Percentiles rank a stretch among this genome's conserved stretches.
Evolutionary conservation across 2,329 filamentous ascomycete genomes (phyloP).

Genomic region (Didymella keratinophila): DNA sequence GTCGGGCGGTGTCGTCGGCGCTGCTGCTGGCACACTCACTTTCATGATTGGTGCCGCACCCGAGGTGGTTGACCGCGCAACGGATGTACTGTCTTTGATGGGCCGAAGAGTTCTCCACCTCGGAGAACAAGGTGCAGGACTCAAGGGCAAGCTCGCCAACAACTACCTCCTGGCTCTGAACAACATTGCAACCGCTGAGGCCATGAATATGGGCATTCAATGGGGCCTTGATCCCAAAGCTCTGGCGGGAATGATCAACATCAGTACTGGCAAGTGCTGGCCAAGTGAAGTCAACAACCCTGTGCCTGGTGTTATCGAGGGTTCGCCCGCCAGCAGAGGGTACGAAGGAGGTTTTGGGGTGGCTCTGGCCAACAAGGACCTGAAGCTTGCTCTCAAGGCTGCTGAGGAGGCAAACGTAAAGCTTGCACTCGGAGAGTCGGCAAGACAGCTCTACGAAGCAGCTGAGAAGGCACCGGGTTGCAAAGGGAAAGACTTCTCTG

Average conservation of each 20-base stretch:
- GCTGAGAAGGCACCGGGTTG: conserved; percentile 54
- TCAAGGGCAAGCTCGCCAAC: conserved; percentile 94
- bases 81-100: conserved; percentile 79
- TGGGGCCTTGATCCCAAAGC: conserved; percentile 71
- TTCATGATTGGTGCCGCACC: conserved; percentile 88
- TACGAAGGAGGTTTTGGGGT: conserved; percentile 65
- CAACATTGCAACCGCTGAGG: conserved; percentile 77
- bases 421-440: conserved; percentile 55
- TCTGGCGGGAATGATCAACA: conserved; percentile 87
- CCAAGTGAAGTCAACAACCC: conserved; percentile 96
- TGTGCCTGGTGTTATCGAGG: conserved; percentile 81
- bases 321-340: conserved; percentile 76
- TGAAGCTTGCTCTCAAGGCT: conserved; percentile 58
- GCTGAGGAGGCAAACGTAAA: conserved; percentile 55
- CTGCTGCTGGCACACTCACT: conserved; percentile 83
- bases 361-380: conserved; percentile 59
- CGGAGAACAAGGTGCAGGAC: conserved; percentile 81
- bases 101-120: conserved; percentile 86
- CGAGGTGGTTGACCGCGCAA: conserved; percentile 68
- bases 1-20: conserved; percentile 94
- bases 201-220: conserved; percentile 70
- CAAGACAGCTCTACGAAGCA: conserved; percentile 56
- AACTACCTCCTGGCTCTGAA: conserved; percentile 95
- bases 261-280: conserved; percentile 95
- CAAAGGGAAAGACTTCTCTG: conserved; percentile 60